These are phyloP conservation scores for Xylaria multiplex DNA, from an alignment of 2,329 filamentous ascomycete genomes.

Conservation along the genomic window DNA sequence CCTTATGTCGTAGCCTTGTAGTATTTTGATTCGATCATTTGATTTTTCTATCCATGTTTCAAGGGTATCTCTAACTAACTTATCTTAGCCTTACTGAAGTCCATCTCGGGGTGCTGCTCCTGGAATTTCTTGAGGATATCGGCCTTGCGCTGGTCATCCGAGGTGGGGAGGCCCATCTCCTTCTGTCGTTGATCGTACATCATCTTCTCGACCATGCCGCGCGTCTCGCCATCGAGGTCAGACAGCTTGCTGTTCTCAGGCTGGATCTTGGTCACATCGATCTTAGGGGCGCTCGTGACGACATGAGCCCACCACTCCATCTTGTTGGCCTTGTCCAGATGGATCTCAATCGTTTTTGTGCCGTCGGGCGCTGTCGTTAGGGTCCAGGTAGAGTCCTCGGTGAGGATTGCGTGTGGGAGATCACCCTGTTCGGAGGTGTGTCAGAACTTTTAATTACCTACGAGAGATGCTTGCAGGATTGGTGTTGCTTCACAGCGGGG, in stretches of 20 bases:
- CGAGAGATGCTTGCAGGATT: not conserved
- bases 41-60: not conserved
- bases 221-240: constrained; percentile 93
- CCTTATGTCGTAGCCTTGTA: not conserved
- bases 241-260: constrained; percentile 92
- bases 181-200: constrained; percentile 99
- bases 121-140: constrained; percentile 96
- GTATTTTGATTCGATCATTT: not conserved
- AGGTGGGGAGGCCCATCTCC: constrained; percentile 86
- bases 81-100: constrained; percentile 77
- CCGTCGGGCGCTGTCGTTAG: constrained; percentile 78
- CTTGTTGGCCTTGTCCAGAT: constrained; percentile 96
- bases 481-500: not conserved
- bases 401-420: constrained; percentile 79
- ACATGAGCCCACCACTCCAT: constrained; percentile 99
- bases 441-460: not conserved
- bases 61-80: constrained; percentile 51
- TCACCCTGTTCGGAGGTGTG: constrained; percentile 70
- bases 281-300: constrained; percentile 84
- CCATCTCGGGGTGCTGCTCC: constrained; percentile 77
- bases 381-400: constrained; percentile 96
- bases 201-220: constrained; percentile 99
- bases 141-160: constrained; percentile 94
- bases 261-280: constrained; percentile 94
- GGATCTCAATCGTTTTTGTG: constrained; percentile 75